Conservation (phyloP, 140 eudicot genomes). For the Senecio squalidus region DNA sequence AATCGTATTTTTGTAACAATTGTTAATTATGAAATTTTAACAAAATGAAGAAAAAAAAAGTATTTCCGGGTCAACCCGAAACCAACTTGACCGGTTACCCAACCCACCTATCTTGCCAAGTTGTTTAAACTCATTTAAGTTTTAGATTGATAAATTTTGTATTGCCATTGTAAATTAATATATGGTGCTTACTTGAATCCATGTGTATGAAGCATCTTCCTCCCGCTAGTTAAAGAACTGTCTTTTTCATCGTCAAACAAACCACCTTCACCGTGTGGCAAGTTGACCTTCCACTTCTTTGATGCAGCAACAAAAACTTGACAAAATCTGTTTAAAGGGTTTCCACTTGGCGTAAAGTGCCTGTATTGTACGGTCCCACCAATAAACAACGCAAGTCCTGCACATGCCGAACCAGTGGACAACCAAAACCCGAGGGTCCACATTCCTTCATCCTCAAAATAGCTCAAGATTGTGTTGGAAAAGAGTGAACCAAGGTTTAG, state of each 20-base stretch:
- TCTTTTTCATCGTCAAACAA: slow-evolving; percentile 46
- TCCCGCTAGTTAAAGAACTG: slow-evolving; percentile 27
- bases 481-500: slow-evolving; percentile 83
- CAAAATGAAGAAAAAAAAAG: not conserved
- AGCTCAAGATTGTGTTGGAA: slow-evolving; percentile 76
- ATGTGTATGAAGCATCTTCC: slow-evolving; percentile 74
- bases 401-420: slow-evolving; percentile 66
- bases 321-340: slow-evolving; percentile 71
- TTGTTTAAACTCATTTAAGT: too few species aligned
- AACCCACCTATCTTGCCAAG: not conserved
- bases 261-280: slow-evolving; percentile 42
- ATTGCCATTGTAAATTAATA: too few species aligned
- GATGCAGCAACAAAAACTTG: slow-evolving; percentile 84
- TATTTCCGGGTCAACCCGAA: not conserved
- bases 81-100: not conserved
- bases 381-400: slow-evolving; percentile 62
- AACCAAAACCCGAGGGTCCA: slow-evolving; percentile 92
- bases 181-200: slow-evolving; percentile 68
- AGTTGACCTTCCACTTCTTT: slow-evolving; percentile 51
- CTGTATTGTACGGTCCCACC: slow-evolving; percentile 73
- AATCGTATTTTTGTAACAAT: too few species aligned
- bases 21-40: too few species aligned
- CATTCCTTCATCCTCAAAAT: slow-evolving; percentile 77
- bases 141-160: not conserved
- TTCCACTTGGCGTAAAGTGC: slow-evolving; percentile 86